Evolutionary conservation across 352 stramenopile species (phyloP).

Genomic region (Halophytophthora batemanensis): DNA sequence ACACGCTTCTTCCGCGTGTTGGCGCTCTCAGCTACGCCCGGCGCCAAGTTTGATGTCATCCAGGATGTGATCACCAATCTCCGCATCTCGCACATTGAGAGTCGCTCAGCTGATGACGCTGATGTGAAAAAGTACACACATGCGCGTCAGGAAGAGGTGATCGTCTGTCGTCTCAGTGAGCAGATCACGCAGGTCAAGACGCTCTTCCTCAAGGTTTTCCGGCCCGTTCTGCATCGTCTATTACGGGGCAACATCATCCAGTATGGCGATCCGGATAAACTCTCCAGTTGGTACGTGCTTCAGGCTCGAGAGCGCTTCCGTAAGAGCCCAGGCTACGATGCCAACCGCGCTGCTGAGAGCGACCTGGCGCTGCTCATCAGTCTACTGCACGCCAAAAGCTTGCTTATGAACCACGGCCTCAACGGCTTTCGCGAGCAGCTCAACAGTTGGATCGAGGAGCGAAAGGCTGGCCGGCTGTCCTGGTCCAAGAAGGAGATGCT

Average conservation of each 20-base stretch:
- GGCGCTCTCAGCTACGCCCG: constrained; percentile 96
- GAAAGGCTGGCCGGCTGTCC: constrained; percentile 45
- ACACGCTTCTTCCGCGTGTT: constrained; percentile 89
- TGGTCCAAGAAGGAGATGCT: constrained; percentile 84
- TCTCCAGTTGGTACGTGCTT: constrained; percentile 79
- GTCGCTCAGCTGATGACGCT: constrained; percentile 91
- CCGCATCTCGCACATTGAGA: constrained; percentile 94
- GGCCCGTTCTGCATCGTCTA: constrained; percentile 59
- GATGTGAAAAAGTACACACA: constrained; percentile 92
- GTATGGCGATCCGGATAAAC: constrained; percentile 66
- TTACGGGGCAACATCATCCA: constrained; percentile 55
- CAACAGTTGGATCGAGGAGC: constrained; percentile 51
- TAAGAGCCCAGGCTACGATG: constrained; percentile 54
- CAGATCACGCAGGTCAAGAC: constrained; percentile 67
- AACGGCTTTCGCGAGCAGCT: constrained; percentile 73
- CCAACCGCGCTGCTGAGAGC: constrained; percentile 68
- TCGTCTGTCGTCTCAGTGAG: constrained; percentile 60
- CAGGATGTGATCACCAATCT: constrained; percentile 96
- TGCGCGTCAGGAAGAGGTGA: constrained; percentile 78
- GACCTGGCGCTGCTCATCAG: constrained; percentile 75
- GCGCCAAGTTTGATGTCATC: constrained; percentile 93
- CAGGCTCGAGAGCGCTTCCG: constrained; percentile 74
- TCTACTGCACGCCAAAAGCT: constrained; percentile 71
- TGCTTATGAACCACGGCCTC: constrained; percentile 75
- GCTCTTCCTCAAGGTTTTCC: constrained; percentile 62